A percentile compares a stretch with the other conserved stretches of the same genome.
phyloP scores from a whole-genome alignment of 805 yeast species.

The Priceomyces medius region DNA sequence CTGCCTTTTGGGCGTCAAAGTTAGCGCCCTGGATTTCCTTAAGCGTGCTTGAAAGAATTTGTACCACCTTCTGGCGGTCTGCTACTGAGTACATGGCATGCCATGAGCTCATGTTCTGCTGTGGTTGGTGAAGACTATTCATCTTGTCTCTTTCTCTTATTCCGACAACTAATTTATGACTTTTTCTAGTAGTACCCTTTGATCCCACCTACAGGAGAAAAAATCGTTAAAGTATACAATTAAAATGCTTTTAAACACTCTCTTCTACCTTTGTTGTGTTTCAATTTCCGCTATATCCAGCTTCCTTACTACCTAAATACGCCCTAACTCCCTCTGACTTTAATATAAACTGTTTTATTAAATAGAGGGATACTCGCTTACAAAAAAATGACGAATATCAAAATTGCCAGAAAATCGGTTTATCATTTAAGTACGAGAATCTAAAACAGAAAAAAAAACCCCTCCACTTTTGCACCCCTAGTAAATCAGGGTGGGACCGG shows the following conservation, averaged over 20 bases:
- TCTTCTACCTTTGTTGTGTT: no score
- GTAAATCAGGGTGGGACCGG: no score
- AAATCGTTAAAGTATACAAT: no score
- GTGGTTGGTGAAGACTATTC: slow-evolving; percentile 11
- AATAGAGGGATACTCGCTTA: no score
- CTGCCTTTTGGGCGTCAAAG: slow-evolving; percentile 36
- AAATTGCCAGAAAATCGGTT: slow-evolving; percentile 1
- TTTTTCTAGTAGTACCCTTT: no score
- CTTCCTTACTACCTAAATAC: no score
- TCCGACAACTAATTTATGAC: no score
- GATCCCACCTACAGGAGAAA: no score
- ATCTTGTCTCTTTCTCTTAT: slow-evolving; percentile 1
- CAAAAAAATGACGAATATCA: slow-evolving; percentile 1
- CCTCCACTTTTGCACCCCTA: background rate
- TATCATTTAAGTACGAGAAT: background rate
- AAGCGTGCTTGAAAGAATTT: slow-evolving; percentile 34
- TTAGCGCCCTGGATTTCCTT: slow-evolving; percentile 35
- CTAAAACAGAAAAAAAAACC: slow-evolving; percentile 3
- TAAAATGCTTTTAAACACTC: no score
- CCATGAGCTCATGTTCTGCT: slow-evolving; percentile 18
- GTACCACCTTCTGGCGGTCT: slow-evolving; percentile 43
- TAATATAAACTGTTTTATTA: no score
- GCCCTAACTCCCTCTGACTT: no score
- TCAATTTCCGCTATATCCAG: no score
- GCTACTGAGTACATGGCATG: slow-evolving; percentile 24